These are phyloP conservation scores for Sicyos baderoa DNA, from an alignment of 306 rosid genomes.

Conservation along the genomic window DNA sequence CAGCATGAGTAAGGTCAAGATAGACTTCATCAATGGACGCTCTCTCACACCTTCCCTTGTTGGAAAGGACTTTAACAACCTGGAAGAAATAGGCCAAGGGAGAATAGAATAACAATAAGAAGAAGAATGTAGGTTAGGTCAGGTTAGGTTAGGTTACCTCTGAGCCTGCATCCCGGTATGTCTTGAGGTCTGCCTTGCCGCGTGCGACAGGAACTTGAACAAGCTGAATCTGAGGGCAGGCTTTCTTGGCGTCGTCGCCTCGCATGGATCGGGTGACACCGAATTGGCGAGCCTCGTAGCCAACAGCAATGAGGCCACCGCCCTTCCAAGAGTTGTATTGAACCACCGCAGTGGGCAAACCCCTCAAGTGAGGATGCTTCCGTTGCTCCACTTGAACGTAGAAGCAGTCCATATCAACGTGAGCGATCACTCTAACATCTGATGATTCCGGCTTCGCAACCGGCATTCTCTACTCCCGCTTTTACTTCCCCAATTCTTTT, in stretches of 20 bases:
- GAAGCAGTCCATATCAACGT: constrained; percentile 93
- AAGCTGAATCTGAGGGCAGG: constrained; percentile 71
- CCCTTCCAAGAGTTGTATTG: constrained; percentile 91
- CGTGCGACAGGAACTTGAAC: constrained; percentile 88
- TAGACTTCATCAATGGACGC: constrained; percentile 97
- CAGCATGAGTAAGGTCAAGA: constrained; percentile 85
- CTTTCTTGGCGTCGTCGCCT: constrained; percentile 80
- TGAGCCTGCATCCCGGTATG: constrained; percentile 73
- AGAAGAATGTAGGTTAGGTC: no score
- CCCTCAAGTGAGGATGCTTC: constrained; percentile 68
- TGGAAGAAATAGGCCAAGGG: no score
- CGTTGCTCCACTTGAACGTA: constrained; percentile 98
- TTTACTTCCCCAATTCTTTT: no score
- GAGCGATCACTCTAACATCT: constrained; percentile 74
- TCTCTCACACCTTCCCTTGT: constrained; percentile 87
- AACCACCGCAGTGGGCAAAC: constrained; percentile 75
- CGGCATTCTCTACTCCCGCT: constrained; percentile 41
- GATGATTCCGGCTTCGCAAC: constrained; percentile 68
- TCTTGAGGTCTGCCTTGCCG: constrained; percentile 84
- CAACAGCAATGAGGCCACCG: constrained; percentile 84
- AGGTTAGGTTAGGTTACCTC: no score
- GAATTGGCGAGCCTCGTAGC: constrained; percentile 78
- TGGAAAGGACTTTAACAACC: constrained; percentile 72
- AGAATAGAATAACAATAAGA: no score
- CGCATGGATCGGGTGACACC: constrained; percentile 97